Conservation (phyloP, 768 basidiomycete species). For the Phaffia tasmanica region DNA sequence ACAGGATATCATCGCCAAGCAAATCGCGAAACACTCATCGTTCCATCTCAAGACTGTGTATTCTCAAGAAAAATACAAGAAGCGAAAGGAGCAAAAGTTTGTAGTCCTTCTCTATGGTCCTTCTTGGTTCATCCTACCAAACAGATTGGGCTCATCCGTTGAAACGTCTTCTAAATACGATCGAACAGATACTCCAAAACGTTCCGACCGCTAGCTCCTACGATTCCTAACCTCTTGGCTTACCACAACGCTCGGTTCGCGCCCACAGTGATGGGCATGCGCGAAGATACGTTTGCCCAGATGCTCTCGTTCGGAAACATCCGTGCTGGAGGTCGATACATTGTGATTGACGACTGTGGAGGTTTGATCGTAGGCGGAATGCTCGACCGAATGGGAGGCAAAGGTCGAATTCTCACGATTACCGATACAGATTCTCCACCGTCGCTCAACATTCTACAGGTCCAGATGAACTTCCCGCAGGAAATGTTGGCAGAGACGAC, state of each 20-base stretch:
- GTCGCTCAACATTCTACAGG: constrained; percentile 62
- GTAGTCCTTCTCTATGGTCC: constrained; percentile 29
- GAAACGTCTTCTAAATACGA: constrained; percentile 5
- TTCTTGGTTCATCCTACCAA: neutral
- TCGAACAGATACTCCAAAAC: constrained; percentile 63
- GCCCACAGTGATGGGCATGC: constrained; percentile 57
- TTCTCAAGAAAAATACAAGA: constrained; percentile 96
- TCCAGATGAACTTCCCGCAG: constrained; percentile 72
- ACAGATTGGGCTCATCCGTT: constrained; percentile 1
- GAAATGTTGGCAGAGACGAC: constrained; percentile 46
- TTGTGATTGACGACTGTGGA: constrained; percentile 84
- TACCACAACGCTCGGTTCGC: constrained; percentile 84
- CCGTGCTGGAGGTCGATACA: constrained; percentile 70
- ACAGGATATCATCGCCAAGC: constrained; percentile 87
- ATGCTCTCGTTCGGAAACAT: constrained; percentile 73
- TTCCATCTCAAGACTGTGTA: constrained; percentile 94
- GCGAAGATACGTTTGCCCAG: constrained; percentile 79
- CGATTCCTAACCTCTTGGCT: constrained; percentile 71
- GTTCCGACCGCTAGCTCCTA: constrained; percentile 79
- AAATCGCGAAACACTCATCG: constrained; percentile 84
- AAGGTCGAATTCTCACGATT: constrained; percentile 70
- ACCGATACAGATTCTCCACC: constrained; percentile 87
- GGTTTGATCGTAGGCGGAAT: constrained; percentile 76
- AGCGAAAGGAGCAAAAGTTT: constrained; percentile 92
- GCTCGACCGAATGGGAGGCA: constrained; percentile 73